These are phyloP conservation scores for Letharia lupina DNA, from an alignment of 495 filamentous ascomycete species.

Conservation along the genomic window DNA sequence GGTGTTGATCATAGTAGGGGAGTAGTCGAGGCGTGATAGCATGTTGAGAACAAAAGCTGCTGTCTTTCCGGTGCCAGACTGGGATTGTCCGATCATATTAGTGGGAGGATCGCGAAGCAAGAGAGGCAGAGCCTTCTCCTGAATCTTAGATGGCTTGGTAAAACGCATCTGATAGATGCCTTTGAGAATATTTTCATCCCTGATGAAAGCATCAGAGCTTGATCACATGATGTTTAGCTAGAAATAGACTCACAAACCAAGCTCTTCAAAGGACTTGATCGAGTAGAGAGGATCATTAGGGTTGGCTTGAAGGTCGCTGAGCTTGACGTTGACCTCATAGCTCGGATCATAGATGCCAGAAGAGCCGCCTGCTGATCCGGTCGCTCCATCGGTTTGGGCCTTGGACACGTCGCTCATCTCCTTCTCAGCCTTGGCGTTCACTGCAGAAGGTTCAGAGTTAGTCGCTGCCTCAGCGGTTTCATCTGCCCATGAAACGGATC, in stretches of 20 bases:
- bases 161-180: conserved; percentile 76
- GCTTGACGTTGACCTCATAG: conserved; percentile 81
- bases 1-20: conserved; percentile 39
- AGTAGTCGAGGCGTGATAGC: conserved; percentile 71
- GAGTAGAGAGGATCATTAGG: conserved; percentile 82
- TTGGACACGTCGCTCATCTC: conserved; percentile 25
- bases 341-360: conserved; percentile 59
- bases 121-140: conserved; percentile 84
- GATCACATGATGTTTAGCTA: background rate
- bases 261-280: conserved; percentile 71
- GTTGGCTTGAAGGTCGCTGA: conserved; percentile 81
- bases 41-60: conserved; percentile 92
- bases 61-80: conserved; percentile 98
- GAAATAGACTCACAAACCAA: conserved; percentile 60
- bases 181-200: conserved; percentile 45
- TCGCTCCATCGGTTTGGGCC: conserved; percentile 47
- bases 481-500: conserved; percentile 19
- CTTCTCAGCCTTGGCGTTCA: conserved; percentile 22
- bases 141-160: conserved; percentile 92
- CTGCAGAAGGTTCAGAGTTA: conserved; percentile 15
- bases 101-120: conserved; percentile 71
- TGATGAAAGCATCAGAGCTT: conserved; percentile 21
- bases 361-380: conserved; percentile 36
- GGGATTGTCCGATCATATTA: conserved; percentile 95
- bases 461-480: conserved; percentile 16